Base-by-base conservation (phyloP, 2,329 filamentous ascomycete species). In the Fusarium hainanense region DNA sequence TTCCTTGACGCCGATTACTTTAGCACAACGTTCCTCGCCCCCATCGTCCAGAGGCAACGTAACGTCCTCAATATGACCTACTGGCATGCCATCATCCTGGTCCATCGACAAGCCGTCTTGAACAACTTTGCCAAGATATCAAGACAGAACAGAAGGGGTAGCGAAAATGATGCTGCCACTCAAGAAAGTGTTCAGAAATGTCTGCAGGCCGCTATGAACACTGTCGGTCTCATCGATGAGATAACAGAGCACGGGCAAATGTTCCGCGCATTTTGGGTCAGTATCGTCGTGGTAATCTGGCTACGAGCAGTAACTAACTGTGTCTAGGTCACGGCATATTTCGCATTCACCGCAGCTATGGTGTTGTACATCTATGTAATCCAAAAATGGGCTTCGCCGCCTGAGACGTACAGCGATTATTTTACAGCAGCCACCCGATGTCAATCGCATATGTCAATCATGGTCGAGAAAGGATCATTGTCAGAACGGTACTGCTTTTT, bases 51-150 rank as follows among this genome's bases (percentile, higher is more conserved):
- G 51, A 75, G 82, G 0, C 82, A 83, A 54, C 76, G 79, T 0
- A 81, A 82, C 25, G 79, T 83, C 0, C 67, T 83, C 2, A 82
- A 82, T 42, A 61, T 83, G 6, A 78, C 81, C 2, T 83, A 80
- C 48, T 82, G 80, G 79, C 82, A 83, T 52, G 78, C 82, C 3
- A 75, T 79, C 14, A 81, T 83, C 7, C 77, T 83, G 4, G 79
- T 78, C 0, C 75, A 82, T 46, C 73, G 82, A 0, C 81, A 79
- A 7, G 79, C 79, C 14, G 70, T 83, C 1, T 58, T 80, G 0
- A 80, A 77, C 12, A 80, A 79, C 47, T 79, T 82, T 27, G 69
- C 71, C 3, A 48, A 66, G 2, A 54, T 72, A 0, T 72, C 71
- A 1, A 48, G 62, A 2, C 61, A 72, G 13, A 60, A 52, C 0